Evolutionary conservation across 306 rosid genomes (phyloP).

Genomic region (Oemleria cerasiformis): DNA sequence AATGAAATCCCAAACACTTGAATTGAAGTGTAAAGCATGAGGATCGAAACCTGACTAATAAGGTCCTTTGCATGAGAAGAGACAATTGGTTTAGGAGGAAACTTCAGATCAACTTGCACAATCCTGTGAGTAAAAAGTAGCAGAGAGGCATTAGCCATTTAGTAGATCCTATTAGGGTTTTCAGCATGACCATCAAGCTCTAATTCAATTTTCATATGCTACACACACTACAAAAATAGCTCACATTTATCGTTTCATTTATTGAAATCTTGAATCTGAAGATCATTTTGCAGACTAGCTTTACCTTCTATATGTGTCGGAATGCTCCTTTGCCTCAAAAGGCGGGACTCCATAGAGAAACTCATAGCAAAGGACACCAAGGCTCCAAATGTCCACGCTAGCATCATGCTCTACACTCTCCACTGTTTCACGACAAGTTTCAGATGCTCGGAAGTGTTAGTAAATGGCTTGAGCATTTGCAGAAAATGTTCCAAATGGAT

Average conservation of each 20-base stretch:
- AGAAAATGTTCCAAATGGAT: neutral
- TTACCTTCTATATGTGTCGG: conserved; percentile 96
- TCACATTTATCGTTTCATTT: neutral
- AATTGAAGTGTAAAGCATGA: conserved; percentile 2
- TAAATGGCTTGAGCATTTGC: neutral
- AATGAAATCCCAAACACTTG: neutral
- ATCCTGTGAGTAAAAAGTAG: conserved; percentile 51
- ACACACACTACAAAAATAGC: neutral
- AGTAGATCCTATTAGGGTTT: neutral
- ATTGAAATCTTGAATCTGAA: neutral
- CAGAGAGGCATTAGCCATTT: neutral
- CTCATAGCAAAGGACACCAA: conserved; percentile 94
- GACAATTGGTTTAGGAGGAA: conserved; percentile 86
- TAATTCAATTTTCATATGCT: no score
- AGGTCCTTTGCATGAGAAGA: conserved; percentile 94
- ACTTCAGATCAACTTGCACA: conserved; percentile 91
- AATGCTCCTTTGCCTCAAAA: conserved; percentile 96
- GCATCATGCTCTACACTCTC: conserved; percentile 99
- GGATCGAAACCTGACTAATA: conserved; percentile 68
- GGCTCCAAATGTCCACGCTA: conserved; percentile 98
- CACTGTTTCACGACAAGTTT: conserved; percentile 47
- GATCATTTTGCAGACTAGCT: neutral
- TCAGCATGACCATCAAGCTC: no score
- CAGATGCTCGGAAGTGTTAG: neutral
- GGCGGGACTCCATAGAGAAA: conserved; percentile 97